phyloP scores from a whole-genome alignment of 192 early-diverging fungal species.

The Gonapodya sp. region DNA sequence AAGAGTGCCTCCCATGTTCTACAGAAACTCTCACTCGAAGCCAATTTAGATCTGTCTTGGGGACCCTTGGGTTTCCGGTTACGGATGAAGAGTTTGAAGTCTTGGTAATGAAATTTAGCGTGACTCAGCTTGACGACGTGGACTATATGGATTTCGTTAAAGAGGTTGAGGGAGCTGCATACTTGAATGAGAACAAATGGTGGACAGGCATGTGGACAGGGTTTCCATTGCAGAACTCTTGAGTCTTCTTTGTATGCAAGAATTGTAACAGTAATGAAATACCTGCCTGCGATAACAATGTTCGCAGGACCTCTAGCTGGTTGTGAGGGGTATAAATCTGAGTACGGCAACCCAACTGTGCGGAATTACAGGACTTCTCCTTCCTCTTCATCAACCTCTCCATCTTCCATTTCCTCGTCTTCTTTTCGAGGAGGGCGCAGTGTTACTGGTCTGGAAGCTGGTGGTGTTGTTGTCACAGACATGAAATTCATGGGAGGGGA shows the following conservation, averaged over 20 bases:
- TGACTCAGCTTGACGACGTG: not conserved
- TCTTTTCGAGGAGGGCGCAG: not conserved
- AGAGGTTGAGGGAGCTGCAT: not conserved
- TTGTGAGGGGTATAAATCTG: no score
- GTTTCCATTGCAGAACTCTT: not conserved
- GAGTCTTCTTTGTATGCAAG: not conserved
- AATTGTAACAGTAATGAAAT: not conserved
- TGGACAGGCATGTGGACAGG: not conserved
- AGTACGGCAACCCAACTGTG: no score
- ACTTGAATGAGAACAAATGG: not conserved
- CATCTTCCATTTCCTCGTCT: not conserved
- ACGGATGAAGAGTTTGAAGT: constrained; percentile 4
- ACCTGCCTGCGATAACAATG: no score
- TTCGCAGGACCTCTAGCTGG: no score
- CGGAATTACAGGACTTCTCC: not conserved
- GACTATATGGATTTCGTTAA: not conserved
- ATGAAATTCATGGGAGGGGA: no score
- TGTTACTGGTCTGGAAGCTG: not conserved
- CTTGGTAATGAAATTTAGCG: not conserved
- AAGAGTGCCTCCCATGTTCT: not conserved
- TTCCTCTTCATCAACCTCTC: not conserved
- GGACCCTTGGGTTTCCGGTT: not conserved
- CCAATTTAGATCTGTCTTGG: constrained; percentile 8
- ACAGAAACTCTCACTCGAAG: constrained; percentile 2
- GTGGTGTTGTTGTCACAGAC: no score